Conservation (phyloP, 257 asterid species). For the Salvia miltiorrhiza region DNA sequence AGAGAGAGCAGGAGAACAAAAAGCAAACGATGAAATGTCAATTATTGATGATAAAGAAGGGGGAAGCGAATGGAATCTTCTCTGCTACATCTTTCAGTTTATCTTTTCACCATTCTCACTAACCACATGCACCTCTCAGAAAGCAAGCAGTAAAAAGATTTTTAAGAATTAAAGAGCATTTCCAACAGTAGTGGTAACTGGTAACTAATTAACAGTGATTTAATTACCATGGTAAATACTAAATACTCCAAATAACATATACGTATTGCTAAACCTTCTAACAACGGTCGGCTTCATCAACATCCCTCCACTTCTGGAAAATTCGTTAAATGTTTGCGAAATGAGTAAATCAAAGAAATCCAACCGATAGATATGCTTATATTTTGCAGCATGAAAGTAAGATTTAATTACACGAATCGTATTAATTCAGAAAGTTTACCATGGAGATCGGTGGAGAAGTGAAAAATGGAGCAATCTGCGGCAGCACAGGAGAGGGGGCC, state of each 20-base stretch:
- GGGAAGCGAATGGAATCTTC: constrained; percentile 44
- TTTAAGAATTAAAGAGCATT: background rate
- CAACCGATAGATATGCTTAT: background rate
- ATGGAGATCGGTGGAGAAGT: background rate
- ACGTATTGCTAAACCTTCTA: no score
- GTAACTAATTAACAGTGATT: background rate
- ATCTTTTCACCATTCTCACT: constrained; percentile 7
- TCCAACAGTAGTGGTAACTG: background rate
- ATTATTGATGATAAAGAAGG: constrained; percentile 36
- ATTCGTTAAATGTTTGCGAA: background rate
- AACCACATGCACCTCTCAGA: background rate
- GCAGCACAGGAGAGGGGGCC: background rate
- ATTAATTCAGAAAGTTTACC: constrained; percentile 10
- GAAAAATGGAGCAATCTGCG: background rate
- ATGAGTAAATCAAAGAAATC: background rate
- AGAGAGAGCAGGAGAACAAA: constrained; percentile 31
- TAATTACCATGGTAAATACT: background rate
- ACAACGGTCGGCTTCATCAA: no score
- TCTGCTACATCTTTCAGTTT: constrained; percentile 33
- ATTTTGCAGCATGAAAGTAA: no score
- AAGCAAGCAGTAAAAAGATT: constrained; percentile 1
- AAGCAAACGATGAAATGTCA: constrained; percentile 38
- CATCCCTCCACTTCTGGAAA: background rate
- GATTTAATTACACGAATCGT: no score
- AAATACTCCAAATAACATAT: background rate